A percentile compares a stretch with the other conserved stretches of the same genome.
Evolutionary conservation across 306 rosid species (phyloP).

Genomic region (Betula pendula): DNA sequence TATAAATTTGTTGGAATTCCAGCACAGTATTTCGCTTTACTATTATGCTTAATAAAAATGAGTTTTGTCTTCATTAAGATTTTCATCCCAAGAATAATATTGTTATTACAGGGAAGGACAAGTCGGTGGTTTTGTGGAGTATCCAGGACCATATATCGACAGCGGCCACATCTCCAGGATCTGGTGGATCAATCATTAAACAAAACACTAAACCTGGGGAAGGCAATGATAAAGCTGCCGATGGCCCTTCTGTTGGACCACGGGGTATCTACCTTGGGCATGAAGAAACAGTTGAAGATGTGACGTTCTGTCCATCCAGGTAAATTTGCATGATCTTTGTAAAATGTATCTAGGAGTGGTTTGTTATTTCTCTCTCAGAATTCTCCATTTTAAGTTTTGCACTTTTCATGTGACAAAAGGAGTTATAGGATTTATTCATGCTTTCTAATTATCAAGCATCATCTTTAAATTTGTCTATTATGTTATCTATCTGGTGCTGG

Average conservation of each 20-base stretch:
- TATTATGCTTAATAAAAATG: background rate
- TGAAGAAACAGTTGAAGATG: constrained; percentile 98
- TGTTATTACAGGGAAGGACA: constrained; percentile 79
- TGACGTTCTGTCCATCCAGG: constrained; percentile 97
- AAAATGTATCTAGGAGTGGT: background rate
- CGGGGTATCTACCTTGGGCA: constrained; percentile 92
- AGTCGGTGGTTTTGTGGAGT: constrained; percentile 96
- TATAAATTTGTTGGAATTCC: background rate
- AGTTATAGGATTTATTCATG: background rate
- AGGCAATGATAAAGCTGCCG: constrained; percentile 66
- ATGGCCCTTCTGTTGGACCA: constrained; percentile 90
- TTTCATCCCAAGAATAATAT: background rate
- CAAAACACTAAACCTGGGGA: constrained; percentile 66
- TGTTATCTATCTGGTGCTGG: no score
- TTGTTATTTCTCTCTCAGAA: constrained; percentile 3
- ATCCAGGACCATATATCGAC: constrained; percentile 91
- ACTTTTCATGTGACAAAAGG: constrained; percentile 4
- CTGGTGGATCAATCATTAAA: constrained; percentile 78
- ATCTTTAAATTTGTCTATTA: background rate
- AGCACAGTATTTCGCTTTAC: background rate
- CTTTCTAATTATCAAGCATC: background rate
- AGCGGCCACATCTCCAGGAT: constrained; percentile 56
- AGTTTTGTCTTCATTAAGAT: background rate
- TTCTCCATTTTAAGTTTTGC: constrained; percentile 16
- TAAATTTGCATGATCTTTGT: constrained; percentile 26